Base-by-base conservation (phyloP, 352 stramenopile genomes). In the Pythium biforme region DNA sequence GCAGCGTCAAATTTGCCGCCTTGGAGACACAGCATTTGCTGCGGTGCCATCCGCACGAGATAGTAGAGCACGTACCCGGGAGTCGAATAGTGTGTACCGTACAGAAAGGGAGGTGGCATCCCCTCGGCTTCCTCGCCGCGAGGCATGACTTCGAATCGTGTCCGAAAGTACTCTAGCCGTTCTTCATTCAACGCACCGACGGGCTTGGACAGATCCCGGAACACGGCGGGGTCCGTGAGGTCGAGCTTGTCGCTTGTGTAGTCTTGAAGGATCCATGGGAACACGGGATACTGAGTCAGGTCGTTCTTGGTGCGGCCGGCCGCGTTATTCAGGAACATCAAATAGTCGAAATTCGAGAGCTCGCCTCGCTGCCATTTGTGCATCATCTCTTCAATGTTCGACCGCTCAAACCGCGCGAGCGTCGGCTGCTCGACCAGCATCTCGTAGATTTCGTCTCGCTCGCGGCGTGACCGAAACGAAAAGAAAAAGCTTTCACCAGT, bases 11-110 rank as follows among this genome's bases (percentile, higher is more conserved):
- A 99, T 63, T 98, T 94, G 15, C 96, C 96, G 62, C 89, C 89
- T 83, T 99, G 97, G 20, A 99, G 82, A 47, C 97, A 91, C 33
- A 97, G 72, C 86, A 95, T 95, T 66, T 98, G 96, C 39, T 99
- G 76, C 4, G 97, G 97, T 59, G 97, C 87, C 55, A 99, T 83
- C 15, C 97, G 84, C 37, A 99, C 81, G 19, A 99, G 75, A 69
- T 98, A 99, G 70, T 99, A 97, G 39, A 99, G 66, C 50, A 99
- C 97, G 58, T 99, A 98, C 48, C 96, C 97, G 8, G 88, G 84
- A 20, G 84, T 92, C 0, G 86, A 94, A 59, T 94, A 94, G 31
- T 94, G 86, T 2, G 97, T 99, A 20, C 97, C 97, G 70, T 99
- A 99, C 57, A 99, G 79, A 66, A 99, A 99, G 19, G 95, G 88